Base-by-base conservation (phyloP, 352 stramenopile species). In the Phytophthora cactorum region DNA sequence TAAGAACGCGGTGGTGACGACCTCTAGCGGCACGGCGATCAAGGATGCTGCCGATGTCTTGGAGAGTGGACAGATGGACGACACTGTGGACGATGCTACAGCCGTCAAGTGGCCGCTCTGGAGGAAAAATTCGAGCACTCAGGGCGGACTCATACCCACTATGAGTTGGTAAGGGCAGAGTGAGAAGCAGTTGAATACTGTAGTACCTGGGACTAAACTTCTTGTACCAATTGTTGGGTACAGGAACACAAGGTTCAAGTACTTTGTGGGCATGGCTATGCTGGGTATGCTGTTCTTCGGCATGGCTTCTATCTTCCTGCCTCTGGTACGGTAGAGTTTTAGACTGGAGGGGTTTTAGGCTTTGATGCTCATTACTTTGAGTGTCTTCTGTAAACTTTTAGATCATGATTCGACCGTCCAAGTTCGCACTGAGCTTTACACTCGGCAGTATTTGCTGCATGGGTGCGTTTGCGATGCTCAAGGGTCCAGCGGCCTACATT, bases 351-450 rank as follows among this genome's bases (percentile, higher is more conserved):
- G 3, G 5, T 50, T 61, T 43, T 11, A 41, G 27, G 25, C 15
- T 43, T 7, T 45, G 10, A 36, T 11, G 4, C 0, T 60, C 34
- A 45, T 44, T 15, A 27, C 8, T 15, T 25, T 43, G 22, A 22
- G 22, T 22, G 22, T 22, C 22, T 60, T 15, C 11, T 10, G 15
- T 9, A 4, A n/a, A 15, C n/a, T 17, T 45, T n/a, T 71, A 89
- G 79, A 86, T 93, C 39, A 81, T 95, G 78, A 75, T 95, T 29
- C 82, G 84, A 9, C 87, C 87, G 32, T 93, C 84, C 49, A 95
- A 95, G 54, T 93, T 95, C 56, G 87, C 87, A 10, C 63, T 95
- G 38, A 93, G 84, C 61, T 93, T 95, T 55, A 92, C 87, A 17
- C 72, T 95, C 29, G 87, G 87, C 12, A 93, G 87, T 63, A 82